Base-by-base conservation (phyloP, 1,284 basidiomycete species). In the Athelia sp. region DNA sequence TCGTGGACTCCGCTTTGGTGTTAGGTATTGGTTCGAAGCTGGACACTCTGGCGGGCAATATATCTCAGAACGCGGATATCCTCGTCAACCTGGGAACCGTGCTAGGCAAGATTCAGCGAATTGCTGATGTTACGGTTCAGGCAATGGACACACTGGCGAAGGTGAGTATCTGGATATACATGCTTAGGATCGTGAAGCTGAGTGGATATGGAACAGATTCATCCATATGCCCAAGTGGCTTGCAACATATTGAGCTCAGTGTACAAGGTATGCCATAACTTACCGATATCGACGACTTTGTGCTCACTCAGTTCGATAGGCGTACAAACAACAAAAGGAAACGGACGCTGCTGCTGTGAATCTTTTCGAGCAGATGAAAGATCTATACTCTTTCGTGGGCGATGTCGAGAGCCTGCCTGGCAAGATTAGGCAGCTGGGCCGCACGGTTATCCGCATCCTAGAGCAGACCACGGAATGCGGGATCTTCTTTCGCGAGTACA, bases 401-500 rank as follows among this genome's bases (percentile, higher is more conserved):
- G 49, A 46, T 9, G 11, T 47, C 10, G 15, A 52, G 10, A n/a
- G 4, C 8, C 13, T 53, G 6, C 26, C 17, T 2, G 42, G 43
- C 32, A 53, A 53, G 42, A 23, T 26, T 22, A 15, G 47, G 26
- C 6, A 13, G 17, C 36, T 53, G 14, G 23, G 34, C 17, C 11
- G 9, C 23, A 34, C 35, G 3, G 46, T 47, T 18, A 22, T 19
- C 3, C 15, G 1, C 6, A 38, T 53, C 10, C 21, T 50, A 11
- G 29, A 43, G 11, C 51, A 53, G 46, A 50, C 42, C 1, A 47
- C 26, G 17, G 51, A 53, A 26, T 53, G 49, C 29, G 45, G 35
- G 9, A 29, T 53, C 11, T 53, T 53, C 26, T 47, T 53, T n/a
- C 44, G 26, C 14, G 22, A 51, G 13, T 53, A 50, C 42, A n/a